Evolutionary conservation across 176 grass and related monocot species (phyloP), one percentile per base, ranked within the genome.

Genomic region (Areca catechu): DNA sequence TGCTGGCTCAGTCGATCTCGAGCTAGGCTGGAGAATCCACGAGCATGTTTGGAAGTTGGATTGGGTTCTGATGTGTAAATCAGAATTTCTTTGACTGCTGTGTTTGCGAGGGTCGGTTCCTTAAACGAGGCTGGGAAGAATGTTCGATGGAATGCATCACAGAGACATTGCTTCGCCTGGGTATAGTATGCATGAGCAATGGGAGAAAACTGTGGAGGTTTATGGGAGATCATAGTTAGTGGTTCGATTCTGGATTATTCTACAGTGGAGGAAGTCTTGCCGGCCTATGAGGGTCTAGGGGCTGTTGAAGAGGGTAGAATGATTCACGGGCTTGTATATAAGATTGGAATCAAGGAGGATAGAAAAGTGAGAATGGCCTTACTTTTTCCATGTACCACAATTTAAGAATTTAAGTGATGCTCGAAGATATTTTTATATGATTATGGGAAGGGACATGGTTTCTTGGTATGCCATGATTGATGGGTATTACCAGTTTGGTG

Each of bases 391-490:
- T 57, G 34, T 63, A 63, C 30, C 23, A 19, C 19, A 63, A 37
- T 21, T 63, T 48, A 19, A 63, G 60, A 63, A 49, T 63, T 63
- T 49, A 37, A 21, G 5, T 22, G 18, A 22, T 23, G 60, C 60
- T 22, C 43, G 37, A 37, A 63, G 37, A 37, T 12, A 16, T 63
- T 63, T 63, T 49, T 37, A 48, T 22, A 24, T 16, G 15, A 21
- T 63, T 19, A 30, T 23, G 7, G 34, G 15, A 7, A 63, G 60
- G 14, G 37, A 49, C 48, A 9, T 19, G 14, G 1, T 63, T 37
- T 57, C 55, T 14, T 49, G 34, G 60, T 48, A 63, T 63, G 49
- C 19, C 5, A 63, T 63, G n/a, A 63, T 63, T 2, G 60, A 63
- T 23, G 60, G 60, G 1, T 63, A 49, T 22, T 22, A 49, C 37